Base-by-base conservation (phyloP, 2,329 filamentous ascomycete species). In the Cytospora schulzeri region DNA sequence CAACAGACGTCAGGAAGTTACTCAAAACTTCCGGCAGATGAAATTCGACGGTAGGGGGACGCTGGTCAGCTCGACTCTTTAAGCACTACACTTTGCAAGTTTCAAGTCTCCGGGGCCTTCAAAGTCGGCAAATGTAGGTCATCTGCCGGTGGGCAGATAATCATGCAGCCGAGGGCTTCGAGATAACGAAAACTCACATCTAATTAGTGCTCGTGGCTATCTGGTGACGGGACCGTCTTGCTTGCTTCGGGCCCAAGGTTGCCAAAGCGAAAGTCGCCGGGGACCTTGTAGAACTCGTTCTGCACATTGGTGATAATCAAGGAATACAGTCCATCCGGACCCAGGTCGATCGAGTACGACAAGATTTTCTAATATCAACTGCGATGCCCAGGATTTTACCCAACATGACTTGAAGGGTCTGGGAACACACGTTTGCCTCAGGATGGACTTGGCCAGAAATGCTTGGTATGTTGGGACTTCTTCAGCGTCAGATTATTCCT, bases 121-220 rank as follows among this genome's bases (percentile, higher is more conserved):
- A 92, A 75, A 0, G 88, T 88, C 0, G 89, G 85, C 67, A 90
- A 91, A 73, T 91, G 89, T 0, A 90, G 74, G 69, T 91, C 88
- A 62, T 81, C 77, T 54, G n/a, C 45, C 45, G n/a, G n/a, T 48
- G 45, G 45, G 24, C 45, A 48, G 45, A 48, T 48, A 24, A 24
- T 7, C 8, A 12, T 4, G n/a, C n/a, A n/a, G n/a, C n/a, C n/a
- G 12, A 48, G n/a, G 9, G 7, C 8, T 12, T 12, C 9, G 8
- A 48, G 24, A 24, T 2, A 12, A 12, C 5, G 8, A 7, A 22
- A 1, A 48, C 55, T 26, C 24, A 70, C 70, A 72, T 68, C n/a
- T n/a, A n/a, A n/a, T 76, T 74, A 0, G 72, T 74, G 58, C 75
- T 75, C 58, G 75, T 71, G 6, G 73, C 67, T n/a, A 76, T 71